Percentiles rank a stretch among this genome's conserved stretches.
These are phyloP conservation scores for Diophrys appendiculata DNA, from an alignment of 73 alveolate genomes.

Conservation along the genomic window DNA sequence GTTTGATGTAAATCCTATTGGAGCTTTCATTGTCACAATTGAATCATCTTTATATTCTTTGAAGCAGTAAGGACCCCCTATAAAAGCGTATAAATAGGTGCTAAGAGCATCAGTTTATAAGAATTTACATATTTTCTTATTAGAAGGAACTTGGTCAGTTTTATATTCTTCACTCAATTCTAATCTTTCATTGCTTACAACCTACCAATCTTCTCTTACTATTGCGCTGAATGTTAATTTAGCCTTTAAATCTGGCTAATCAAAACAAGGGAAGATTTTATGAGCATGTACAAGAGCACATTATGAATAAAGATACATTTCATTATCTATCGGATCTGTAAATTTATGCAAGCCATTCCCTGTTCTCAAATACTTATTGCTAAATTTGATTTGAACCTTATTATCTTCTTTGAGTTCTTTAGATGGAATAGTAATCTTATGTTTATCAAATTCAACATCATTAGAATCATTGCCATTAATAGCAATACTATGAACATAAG, in stretches of 20 bases:
- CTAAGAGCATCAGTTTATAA: constrained; percentile 22
- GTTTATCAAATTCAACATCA: constrained; percentile 13
- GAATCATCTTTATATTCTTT: constrained; percentile 13
- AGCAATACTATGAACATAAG: not conserved
- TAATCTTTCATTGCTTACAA: constrained; percentile 59
- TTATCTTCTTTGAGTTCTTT: constrained; percentile 20
- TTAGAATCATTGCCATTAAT: constrained; percentile 1
- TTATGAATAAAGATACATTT: constrained; percentile 91
- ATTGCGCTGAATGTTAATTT: constrained; percentile 65
- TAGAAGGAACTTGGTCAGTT: constrained; percentile 9
- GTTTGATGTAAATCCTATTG: constrained; percentile 57
- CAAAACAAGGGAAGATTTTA: constrained; percentile 95
- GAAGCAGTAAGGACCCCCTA: constrained; percentile 94
- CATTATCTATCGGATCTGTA: constrained; percentile 88
- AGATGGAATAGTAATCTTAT: constrained; percentile 18
- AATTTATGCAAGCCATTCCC: constrained; percentile 94
- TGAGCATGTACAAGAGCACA: constrained; percentile 94
- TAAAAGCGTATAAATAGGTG: constrained; percentile 88
- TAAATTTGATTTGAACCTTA: constrained; percentile 40
- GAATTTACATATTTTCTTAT: not conserved
- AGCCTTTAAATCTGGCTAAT: constrained; percentile 97
- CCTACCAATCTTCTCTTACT: constrained; percentile 91
- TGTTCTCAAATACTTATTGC: constrained; percentile 54
- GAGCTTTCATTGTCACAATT: constrained; percentile 10
- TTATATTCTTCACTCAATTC: too few relatives aligned